Conservation (phyloP, 176 grass and related monocot genomes). For the Chloris gayana region DNA sequence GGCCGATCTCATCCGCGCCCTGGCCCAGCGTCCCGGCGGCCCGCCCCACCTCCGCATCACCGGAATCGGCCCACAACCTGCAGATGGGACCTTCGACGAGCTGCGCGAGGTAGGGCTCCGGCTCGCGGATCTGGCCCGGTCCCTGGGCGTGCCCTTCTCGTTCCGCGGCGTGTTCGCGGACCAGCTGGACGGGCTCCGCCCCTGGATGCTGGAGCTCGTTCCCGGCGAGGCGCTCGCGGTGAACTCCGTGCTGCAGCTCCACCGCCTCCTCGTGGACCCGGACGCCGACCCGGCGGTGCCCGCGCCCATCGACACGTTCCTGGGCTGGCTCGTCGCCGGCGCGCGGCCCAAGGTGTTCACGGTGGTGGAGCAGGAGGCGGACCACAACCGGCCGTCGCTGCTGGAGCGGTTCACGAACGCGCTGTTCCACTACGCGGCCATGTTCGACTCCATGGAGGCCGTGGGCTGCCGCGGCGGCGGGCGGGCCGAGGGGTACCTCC, state of each 20-base stretch:
- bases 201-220: slow-evolving; percentile 54
- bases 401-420: slow-evolving; percentile 70
- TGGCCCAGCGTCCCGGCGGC: slow-evolving; percentile 35
- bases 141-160: slow-evolving; percentile 48
- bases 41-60: slow-evolving; percentile 58
- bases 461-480: background rate
- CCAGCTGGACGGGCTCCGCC: slow-evolving; percentile 45
- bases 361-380: slow-evolving; percentile 76
- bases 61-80: slow-evolving; percentile 31
- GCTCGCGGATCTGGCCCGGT: slow-evolving; percentile 57
- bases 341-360: slow-evolving; percentile 66
- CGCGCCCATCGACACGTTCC: slow-evolving; percentile 60
- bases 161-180: slow-evolving; percentile 47
- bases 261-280: slow-evolving; percentile 68
- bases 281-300: slow-evolving; percentile 18
- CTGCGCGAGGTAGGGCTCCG: slow-evolving; percentile 62
- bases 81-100: slow-evolving; percentile 23
- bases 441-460: slow-evolving; percentile 82
- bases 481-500: slow-evolving; percentile 55
- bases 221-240: slow-evolving; percentile 65
- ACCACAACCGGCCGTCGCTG: slow-evolving; percentile 61
- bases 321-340: slow-evolving; percentile 33
- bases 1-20: slow-evolving; percentile 51
- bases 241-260: slow-evolving; percentile 77
- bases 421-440: slow-evolving; percentile 69